Evolutionary conservation across 352 stramenopile species (phyloP), one percentile per base, ranked within the genome.

Genomic region (Thalassiosira hispida): DNA sequence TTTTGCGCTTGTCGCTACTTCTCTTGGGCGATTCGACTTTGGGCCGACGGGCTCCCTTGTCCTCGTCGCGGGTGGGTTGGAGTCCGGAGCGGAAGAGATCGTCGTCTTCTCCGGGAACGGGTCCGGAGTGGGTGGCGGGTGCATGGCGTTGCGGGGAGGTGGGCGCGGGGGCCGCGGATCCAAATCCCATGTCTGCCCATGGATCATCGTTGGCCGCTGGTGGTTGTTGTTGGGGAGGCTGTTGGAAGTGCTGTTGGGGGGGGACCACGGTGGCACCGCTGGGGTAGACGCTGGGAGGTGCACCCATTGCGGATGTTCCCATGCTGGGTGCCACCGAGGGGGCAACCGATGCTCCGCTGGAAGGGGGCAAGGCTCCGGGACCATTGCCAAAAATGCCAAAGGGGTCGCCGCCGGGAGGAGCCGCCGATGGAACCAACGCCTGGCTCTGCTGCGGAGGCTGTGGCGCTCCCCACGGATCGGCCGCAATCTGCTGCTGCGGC

Each of bases 131-230:
- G n/a, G 33, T 56, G 29, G 38, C 27, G 6, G 31, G 29, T 25
- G 42, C 29, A n/a, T n/a, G n/a, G n/a, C n/a, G n/a, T n/a, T n/a
- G n/a, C 18, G 31, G 7, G 14, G 49, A 33, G 8, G 65, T 35
- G 0, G 67, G 5, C 9, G 67, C 20, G 27, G 73, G 31, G 29
- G 69, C 47, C 42, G 82, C 1, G 12, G 67, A 51, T 67, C 83
- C 84, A 70, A 90, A 90, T 56, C 81, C 84, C 44, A 90, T 64
- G 47, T 87, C 80, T 22, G 71, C 68, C 81, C 81, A 90, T 23
- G 85, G 76, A 79, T 88, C 81, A 20, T 60, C 65, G 12, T 68
- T 49, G 9, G 18, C 46, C 11, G 71, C 56, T 23, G 78, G 67
- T 66, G 66, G 20, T 20, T 20, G 4, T 25, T 35, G 14, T 23